phyloP scores from a whole-genome alignment of 208 protist species.

The Trypanosoma brucei region DNA sequence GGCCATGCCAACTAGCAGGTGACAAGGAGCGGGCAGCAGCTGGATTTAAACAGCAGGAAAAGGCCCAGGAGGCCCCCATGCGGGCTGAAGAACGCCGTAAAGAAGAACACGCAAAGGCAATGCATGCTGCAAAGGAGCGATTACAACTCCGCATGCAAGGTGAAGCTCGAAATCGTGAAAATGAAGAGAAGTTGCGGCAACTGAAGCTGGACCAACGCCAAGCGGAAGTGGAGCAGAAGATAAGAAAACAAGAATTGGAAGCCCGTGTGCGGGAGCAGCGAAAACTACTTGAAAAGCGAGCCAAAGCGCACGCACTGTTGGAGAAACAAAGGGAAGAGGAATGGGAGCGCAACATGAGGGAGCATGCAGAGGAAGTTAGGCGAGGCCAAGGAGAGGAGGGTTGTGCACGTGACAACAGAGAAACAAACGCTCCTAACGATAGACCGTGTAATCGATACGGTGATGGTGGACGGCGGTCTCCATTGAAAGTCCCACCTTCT shows the following conservation, averaged over 20 bases:
- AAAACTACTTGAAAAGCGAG: conserved; percentile 34
- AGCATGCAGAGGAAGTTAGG: conserved; percentile 32
- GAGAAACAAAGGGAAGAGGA: conserved; percentile 59
- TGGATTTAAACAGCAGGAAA: conserved; percentile 20
- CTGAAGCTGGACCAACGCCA: conserved; percentile 39
- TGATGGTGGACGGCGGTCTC: conserved; percentile 10
- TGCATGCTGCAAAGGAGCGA: conserved; percentile 30
- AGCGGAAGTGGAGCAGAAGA: conserved; percentile 36
- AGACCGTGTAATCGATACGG: conserved; percentile 11
- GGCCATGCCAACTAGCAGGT: conserved; percentile 40
- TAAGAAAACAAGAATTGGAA: conserved; percentile 54
- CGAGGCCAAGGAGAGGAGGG: conserved; percentile 25
- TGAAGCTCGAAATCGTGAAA: conserved; percentile 29
- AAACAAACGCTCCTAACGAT: conserved; percentile 13
- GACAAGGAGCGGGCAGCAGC: conserved; percentile 24
- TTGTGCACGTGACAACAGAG: conserved; percentile 21
- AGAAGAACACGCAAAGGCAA: conserved; percentile 48
- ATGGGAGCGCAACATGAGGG: conserved; percentile 70
- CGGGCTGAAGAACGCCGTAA: conserved; percentile 46
- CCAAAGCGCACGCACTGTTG: conserved; percentile 40
- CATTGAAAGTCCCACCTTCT: conserved; percentile 2
- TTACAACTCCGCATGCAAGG: conserved; percentile 42
- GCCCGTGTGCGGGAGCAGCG: conserved; percentile 67
- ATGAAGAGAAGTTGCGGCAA: conserved; percentile 23
- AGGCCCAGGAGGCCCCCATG: conserved; percentile 17